Base-by-base conservation (phyloP, 1,139 yeast genomes). In the Lodderomyces oxycetoniae region DNA sequence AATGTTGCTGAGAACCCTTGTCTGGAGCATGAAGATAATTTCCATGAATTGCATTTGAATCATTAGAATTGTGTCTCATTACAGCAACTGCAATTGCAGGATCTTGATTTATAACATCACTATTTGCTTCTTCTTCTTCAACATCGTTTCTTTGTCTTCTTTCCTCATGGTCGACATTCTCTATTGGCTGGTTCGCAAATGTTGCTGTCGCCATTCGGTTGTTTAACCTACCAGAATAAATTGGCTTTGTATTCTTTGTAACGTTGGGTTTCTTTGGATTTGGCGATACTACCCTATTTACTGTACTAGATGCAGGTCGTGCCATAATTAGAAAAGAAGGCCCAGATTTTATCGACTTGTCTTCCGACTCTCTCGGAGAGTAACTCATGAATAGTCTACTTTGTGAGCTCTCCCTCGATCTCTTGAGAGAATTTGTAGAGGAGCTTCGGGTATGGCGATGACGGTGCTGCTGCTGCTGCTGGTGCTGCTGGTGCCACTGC, bases 331-430 rank as follows among this genome's bases (percentile, higher is more conserved):
- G n/a, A 17, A 31, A 24, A 17, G 34, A 20, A n/a, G 27, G 34
- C 4, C 28, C 32, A 8, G 38, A 31, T 20, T 15, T 26, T 20
- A 36, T 33, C 21, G 40, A 37, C 9, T 16, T 20, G 12, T 37
- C 40, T 22, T 22, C 29, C 4, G 35, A 29, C 11, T 16, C 24
- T n/a, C 26, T 26, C 4, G 24, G 26, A 5, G 32, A 30, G 13
- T 26, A 33, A 26, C 30, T 23, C 7, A 7, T 19, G 22, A 7
- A 24, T 10, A 24, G 12, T 10, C 14, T 14, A 24, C 26, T 24
- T 8, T 20, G 23, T 8, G 10, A n/a, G 23, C n/a, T 20, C n/a
- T n/a, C 23, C 23, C 23, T 20, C 8, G 23, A 20, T 20, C n/a
- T 20, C 23, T 20, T 20, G 23, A 8, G 23, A 20, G 23, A 8